These are phyloP conservation scores for Calonectria crousiana DNA, from an alignment of 2,329 filamentous ascomycete genomes.

Conservation along the genomic window DNA sequence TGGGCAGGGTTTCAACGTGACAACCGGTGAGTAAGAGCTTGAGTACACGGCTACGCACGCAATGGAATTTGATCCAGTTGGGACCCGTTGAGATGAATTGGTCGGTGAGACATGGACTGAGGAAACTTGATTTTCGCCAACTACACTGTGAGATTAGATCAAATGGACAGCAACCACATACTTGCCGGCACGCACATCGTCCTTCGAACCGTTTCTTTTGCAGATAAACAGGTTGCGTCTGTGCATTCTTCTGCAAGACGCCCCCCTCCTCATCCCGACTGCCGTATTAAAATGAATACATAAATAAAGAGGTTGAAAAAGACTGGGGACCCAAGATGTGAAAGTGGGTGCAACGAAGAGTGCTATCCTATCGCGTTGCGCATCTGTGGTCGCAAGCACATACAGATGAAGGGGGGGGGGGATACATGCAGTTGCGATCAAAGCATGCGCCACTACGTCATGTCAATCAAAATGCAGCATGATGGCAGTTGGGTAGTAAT, in stretches of 20 bases:
- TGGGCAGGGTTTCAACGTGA: constrained; percentile 4
- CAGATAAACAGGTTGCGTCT: background rate
- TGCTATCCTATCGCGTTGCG: background rate
- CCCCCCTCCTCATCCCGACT: background rate
- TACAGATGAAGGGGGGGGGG: background rate
- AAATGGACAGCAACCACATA: background rate
- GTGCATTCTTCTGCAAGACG: background rate
- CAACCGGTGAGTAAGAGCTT: constrained; percentile 6
- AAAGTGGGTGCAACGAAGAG: background rate
- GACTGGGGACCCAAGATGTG: no score
- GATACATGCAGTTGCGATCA: background rate
- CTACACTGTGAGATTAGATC: background rate
- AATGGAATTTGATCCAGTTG: background rate
- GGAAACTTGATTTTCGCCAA: background rate
- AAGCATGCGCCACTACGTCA: background rate
- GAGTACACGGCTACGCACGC: background rate
- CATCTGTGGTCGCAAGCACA: constrained; percentile 3
- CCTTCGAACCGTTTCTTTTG: background rate
- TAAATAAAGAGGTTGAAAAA: background rate
- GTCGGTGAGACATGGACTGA: background rate
- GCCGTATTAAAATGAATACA: background rate
- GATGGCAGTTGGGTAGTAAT: background rate
- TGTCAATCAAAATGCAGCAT: background rate
- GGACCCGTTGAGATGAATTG: background rate
- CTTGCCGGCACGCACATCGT: background rate